Percentiles rank a stretch among this genome's conserved stretches.
phyloP scores from a whole-genome alignment of 2,329 filamentous ascomycete species.

The Beauveria rudraprayagi region DNA sequence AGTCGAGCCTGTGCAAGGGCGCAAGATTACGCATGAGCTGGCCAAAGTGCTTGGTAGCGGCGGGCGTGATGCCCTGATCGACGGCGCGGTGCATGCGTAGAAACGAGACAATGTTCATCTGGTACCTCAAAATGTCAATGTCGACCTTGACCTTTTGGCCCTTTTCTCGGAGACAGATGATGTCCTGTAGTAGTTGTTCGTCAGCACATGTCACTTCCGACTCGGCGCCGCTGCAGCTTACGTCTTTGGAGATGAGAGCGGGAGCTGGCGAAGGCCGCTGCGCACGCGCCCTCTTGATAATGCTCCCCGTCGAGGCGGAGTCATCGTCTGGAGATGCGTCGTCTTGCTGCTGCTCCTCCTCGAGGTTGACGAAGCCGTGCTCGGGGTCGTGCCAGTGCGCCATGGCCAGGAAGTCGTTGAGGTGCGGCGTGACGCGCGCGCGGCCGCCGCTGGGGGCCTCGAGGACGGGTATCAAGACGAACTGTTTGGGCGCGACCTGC shows the following conservation, averaged over 20 bases:
- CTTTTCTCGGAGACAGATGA: conserved; percentile 52
- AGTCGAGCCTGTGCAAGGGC: conserved; percentile 71
- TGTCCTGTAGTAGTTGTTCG: conserved; percentile 30
- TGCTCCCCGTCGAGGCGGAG: conserved; percentile 34
- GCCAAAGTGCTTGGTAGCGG: conserved; percentile 70
- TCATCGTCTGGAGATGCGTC: conserved; percentile 22
- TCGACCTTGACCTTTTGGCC: conserved; percentile 54
- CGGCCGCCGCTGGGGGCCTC: conserved; percentile 37
- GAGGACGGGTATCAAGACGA: conserved; percentile 73
- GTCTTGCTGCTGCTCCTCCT: conserved; percentile 40
- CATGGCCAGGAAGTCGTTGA: conserved; percentile 80
- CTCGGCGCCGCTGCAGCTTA: conserved; percentile 18
- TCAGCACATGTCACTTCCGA: background rate
- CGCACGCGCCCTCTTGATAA: conserved; percentile 31
- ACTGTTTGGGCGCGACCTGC: conserved; percentile 66
- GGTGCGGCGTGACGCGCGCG: conserved; percentile 44
- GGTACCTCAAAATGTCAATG: conserved; percentile 73
- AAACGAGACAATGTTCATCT: conserved; percentile 81
- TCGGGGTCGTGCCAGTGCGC: conserved; percentile 73
- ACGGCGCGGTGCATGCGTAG: conserved; percentile 83
- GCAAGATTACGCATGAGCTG: conserved; percentile 65
- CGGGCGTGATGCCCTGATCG: conserved; percentile 65
- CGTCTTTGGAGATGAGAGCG: conserved; percentile 35
- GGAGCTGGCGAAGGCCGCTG: conserved; percentile 15
- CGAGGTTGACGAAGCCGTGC: conserved; percentile 67